These are phyloP conservation scores for Apiospora hydei DNA, from an alignment of 2,329 filamentous ascomycete genomes.

Conservation along the genomic window DNA sequence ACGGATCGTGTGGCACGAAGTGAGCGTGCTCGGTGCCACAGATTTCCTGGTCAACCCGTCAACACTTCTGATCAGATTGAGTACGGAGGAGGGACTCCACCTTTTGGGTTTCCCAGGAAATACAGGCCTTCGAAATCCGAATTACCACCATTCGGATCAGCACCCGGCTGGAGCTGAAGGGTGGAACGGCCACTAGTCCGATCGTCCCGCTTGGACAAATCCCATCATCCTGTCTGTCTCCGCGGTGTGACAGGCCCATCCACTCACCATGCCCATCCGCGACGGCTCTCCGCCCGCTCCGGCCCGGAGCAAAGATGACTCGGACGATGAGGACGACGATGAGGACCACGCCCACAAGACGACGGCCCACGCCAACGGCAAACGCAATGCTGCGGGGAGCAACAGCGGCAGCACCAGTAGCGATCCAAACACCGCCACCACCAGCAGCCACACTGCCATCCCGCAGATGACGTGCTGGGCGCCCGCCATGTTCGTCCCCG, in stretches of 20 bases:
- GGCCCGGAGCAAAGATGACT: constrained; percentile 6
- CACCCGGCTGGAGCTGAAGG: background rate
- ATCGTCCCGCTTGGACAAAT: background rate
- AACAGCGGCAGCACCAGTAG: background rate
- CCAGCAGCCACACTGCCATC: constrained; percentile 2
- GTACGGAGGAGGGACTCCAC: background rate
- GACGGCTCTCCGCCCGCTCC: constrained; percentile 1
- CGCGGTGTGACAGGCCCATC: background rate
- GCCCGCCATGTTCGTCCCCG: constrained; percentile 29
- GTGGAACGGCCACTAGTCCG: background rate
- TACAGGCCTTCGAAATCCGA: background rate
- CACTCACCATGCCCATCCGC: constrained; percentile 2
- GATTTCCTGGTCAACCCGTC: background rate
- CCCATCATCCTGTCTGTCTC: background rate
- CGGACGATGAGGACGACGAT: background rate
- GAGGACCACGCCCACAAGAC: background rate
- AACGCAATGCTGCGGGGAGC: background rate
- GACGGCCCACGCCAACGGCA: background rate
- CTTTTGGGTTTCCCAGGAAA: background rate
- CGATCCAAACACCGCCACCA: background rate
- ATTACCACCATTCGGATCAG: background rate
- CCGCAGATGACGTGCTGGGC: constrained; percentile 18
- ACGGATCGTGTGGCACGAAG: background rate
- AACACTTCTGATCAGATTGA: background rate
- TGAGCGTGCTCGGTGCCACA: background rate